Percentiles rank a stretch among this genome's conserved stretches.
These are phyloP conservation scores for Salvia splendens DNA, from an alignment of 257 asterid species.

Conservation along the genomic window DNA sequence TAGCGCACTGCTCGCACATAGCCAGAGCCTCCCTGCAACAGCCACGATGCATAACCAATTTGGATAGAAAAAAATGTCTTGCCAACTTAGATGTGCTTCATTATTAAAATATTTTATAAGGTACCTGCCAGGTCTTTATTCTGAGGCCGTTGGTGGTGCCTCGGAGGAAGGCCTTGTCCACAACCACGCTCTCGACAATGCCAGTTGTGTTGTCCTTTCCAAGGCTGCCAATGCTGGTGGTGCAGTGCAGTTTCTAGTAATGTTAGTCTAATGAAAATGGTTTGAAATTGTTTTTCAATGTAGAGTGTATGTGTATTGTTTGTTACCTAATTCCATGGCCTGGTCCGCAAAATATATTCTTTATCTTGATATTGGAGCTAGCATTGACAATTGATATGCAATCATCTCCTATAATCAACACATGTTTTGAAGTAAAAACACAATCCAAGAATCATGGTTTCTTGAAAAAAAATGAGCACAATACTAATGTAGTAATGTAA, in stretches of 20 bases:
- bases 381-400: conserved; percentile 88
- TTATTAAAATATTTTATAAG: neutral
- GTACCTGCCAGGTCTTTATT: conserved; percentile 99
- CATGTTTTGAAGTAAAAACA: neutral
- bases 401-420: conserved; percentile 65
- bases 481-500: neutral
- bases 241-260: conserved; percentile 12
- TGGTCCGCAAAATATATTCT: conserved; percentile 81
- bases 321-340: conserved; percentile 94
- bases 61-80: neutral
- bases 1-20: conserved; percentile 62
- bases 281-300: neutral
- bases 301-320: neutral
- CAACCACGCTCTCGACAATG: conserved; percentile 64
- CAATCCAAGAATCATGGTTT: neutral
- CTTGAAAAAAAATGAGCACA: neutral
- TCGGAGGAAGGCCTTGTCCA: conserved; percentile 65
- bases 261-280: neutral
- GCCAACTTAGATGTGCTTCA: no score
- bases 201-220: conserved; percentile 81
- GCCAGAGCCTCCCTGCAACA: conserved; percentile 80
- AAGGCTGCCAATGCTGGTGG: conserved; percentile 90
- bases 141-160: conserved; percentile 87
- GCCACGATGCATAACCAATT: neutral
- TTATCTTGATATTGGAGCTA: conserved; percentile 74